These are phyloP conservation scores for Mycena kentingensis DNA, from an alignment of 768 basidiomycete genomes.

Conservation along the genomic window DNA sequence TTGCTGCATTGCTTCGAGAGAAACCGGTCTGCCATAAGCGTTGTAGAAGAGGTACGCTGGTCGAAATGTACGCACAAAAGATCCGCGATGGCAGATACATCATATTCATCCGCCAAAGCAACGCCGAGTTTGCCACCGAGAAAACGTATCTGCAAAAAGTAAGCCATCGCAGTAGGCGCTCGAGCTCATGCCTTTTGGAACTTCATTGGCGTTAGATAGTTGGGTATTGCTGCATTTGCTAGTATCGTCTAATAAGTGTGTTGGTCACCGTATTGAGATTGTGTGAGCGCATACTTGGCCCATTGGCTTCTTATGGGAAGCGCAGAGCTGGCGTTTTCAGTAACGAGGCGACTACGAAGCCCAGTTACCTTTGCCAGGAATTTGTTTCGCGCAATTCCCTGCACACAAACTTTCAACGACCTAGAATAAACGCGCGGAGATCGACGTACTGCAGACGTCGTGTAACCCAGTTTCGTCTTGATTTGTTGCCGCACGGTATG, in stretches of 20 bases:
- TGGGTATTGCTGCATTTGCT: constrained; percentile 78
- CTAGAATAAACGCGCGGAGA: neutral
- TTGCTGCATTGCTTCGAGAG: constrained; percentile 71
- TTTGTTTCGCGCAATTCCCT: constrained; percentile 93
- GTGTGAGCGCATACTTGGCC: constrained; percentile 57
- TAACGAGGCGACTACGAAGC: too few relatives aligned
- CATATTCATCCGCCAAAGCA: constrained; percentile 84
- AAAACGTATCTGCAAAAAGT: constrained; percentile 72
- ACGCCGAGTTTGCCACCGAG: constrained; percentile 93
- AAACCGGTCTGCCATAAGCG: constrained; percentile 7
- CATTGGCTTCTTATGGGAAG: constrained; percentile 90
- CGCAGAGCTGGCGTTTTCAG: constrained; percentile 82
- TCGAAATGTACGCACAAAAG: constrained; percentile 64
- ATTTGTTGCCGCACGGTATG: constrained; percentile 70
- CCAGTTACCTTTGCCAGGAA: constrained; percentile 83
- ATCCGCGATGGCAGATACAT: constrained; percentile 87
- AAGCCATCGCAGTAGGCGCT: neutral
- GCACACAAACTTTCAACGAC: neutral
- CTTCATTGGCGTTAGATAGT: constrained; percentile 79
- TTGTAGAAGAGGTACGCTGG: constrained; percentile 26
- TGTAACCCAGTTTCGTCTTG: constrained; percentile 75
- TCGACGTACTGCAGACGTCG: constrained; percentile 80
- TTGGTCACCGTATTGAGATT: neutral
- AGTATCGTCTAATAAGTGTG: constrained; percentile 66
- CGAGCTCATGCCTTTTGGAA: constrained; percentile 74